Evolutionary conservation across 495 filamentous ascomycete genomes (phyloP), one percentile per base, ranked within the genome.

Genomic region (Daldinia caldariorum): DNA sequence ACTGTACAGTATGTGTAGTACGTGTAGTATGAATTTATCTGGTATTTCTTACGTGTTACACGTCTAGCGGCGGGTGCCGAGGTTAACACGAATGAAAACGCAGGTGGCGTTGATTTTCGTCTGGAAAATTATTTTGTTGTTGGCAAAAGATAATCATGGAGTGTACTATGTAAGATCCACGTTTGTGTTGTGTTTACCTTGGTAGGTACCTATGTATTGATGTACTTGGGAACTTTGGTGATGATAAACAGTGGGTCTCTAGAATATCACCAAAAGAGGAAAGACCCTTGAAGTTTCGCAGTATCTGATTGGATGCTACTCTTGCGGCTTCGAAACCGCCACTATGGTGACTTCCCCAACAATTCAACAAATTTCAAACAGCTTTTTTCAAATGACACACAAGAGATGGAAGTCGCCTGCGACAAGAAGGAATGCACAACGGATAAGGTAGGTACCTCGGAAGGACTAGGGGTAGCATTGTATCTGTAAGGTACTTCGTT

Each of bases 331-430:
- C 57, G 55, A 51, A 54, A 61, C 73, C 63, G 61, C 67, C 75
- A 67, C 75, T 38, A 61, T 58, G 58, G 62, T 61, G 54, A 57
- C 54, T 70, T 71, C 75, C 74, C 75, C 75, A 77, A 77, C 75
- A 77, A 77, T 77, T 77, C 75, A 77, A 77, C 75, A 77, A 75
- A 75, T 73, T 75, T 77, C 61, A 61, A 50, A 69, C 61, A 66
- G 50, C 54, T 45, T 26, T 26, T 26, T 32, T 62, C 43, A 63
- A 72, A 72, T 60, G 53, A 64, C 45, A 54, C 14, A 22, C 51
- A 26, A 43, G 38, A 64, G 38, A 64, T 20, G 61, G 49, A 60
- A 54, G 32, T 29, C 29, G 58, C 63, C 12, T 12, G 35, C 34
- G n/a, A 26, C 34, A 26, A 26, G 37, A 47, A 45, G 53, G 38